These are phyloP conservation scores for Steccherinum ochraceum DNA, from an alignment of 768 basidiomycete genomes.

Conservation along the genomic window DNA sequence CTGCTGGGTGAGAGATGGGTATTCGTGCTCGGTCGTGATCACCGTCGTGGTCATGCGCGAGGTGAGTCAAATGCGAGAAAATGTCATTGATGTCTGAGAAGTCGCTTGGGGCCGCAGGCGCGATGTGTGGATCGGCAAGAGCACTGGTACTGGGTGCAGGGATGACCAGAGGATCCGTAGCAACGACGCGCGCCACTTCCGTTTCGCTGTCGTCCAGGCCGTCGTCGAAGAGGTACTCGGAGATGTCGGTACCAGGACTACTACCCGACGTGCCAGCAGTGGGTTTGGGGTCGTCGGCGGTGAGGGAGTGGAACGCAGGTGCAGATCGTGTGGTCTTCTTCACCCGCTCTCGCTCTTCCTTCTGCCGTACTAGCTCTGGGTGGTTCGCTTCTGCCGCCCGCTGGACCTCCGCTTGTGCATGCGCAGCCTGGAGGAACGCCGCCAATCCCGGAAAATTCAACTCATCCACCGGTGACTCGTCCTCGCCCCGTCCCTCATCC, in stretches of 20 bases:
- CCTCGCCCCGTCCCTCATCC: conserved; percentile 5
- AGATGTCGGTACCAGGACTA: conserved; percentile 15
- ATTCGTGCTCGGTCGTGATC: conserved; percentile 5
- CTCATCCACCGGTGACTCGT: conserved; percentile 22
- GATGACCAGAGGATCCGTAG: background rate
- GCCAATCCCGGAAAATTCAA: conserved; percentile 60
- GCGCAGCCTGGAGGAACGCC: conserved; percentile 76
- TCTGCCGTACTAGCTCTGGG: conserved; percentile 37
- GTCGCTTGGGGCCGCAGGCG: conserved; percentile 47
- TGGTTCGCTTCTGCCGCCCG: conserved; percentile 30
- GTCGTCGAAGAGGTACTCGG: conserved; percentile 30
- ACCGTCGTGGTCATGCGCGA: conserved; percentile 33
- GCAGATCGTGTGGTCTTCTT: conserved; percentile 57
- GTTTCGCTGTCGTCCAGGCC: conserved; percentile 22
- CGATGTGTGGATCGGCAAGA: conserved; percentile 10
- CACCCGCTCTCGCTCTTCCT: conserved; percentile 40
- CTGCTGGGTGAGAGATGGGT: background rate
- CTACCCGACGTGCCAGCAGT: conserved; percentile 4
- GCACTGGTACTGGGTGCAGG: conserved; percentile 10
- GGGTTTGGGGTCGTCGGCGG: conserved; percentile 37
- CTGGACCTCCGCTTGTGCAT: conserved; percentile 50
- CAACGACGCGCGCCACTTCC: conserved; percentile 7
- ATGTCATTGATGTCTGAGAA: conserved; percentile 74
- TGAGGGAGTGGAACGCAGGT: conserved; percentile 75
- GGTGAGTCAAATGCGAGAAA: conserved; percentile 65